Percentiles rank a stretch among this genome's conserved stretches.
Conservation (phyloP, 805 yeast species). For the Pachysolen tannophilus region DNA sequence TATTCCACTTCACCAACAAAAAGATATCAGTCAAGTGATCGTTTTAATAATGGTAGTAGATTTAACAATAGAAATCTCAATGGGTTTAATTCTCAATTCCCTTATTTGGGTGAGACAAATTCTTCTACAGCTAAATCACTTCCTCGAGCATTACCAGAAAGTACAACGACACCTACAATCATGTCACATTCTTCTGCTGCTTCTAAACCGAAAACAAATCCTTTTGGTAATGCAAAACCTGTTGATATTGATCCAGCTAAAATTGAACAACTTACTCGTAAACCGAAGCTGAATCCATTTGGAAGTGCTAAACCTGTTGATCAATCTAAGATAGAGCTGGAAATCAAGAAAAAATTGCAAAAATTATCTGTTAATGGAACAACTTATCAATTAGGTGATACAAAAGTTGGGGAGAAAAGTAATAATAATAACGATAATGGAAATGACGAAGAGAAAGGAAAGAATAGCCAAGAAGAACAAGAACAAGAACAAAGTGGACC, state of each 20-base stretch:
- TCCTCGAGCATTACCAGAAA: not conserved
- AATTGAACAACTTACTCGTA: constrained; percentile 12
- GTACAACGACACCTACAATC: not conserved
- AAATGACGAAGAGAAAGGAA: constrained; percentile 13
- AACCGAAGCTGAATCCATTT: constrained; percentile 56
- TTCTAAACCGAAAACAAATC: constrained; percentile 42
- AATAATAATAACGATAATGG: too few species aligned
- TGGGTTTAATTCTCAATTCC: not conserved
- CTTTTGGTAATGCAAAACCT: constrained; percentile 78
- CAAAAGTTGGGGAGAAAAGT: too few species aligned
- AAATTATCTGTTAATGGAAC: constrained; percentile 38
- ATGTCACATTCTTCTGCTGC: constrained; percentile 8
- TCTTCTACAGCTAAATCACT: not conserved
- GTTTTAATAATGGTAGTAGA: not conserved
- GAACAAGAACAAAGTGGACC: too few species aligned
- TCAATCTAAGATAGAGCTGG: constrained; percentile 53
- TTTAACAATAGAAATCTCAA: not conserved
- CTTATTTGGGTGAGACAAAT: not conserved
- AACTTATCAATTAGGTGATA: constrained; percentile 20
- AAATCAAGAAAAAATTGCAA: constrained; percentile 44
- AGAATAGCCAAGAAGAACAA: not conserved
- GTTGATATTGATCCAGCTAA: constrained; percentile 64
- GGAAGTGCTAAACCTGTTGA: constrained; percentile 86
- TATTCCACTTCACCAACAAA: not conserved
- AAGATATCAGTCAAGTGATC: not conserved